A percentile compares a stretch with the other conserved stretches of the same genome.
These are phyloP conservation scores for Alnus rubra DNA, from an alignment of 306 rosid genomes.

Conservation along the genomic window DNA sequence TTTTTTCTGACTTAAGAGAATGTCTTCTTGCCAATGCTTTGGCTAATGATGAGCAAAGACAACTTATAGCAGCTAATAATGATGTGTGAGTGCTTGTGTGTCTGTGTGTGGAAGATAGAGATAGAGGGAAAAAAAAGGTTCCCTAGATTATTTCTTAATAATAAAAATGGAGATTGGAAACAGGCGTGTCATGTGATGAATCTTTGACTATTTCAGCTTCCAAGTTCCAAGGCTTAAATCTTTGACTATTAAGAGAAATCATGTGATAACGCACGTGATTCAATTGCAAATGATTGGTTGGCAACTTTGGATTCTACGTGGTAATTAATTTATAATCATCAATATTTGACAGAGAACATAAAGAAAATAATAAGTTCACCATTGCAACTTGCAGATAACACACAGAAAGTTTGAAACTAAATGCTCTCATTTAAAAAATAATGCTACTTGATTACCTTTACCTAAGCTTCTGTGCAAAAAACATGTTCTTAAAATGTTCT, in stretches of 20 bases:
- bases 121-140: background rate
- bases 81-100: too few species aligned
- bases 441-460: background rate
- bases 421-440: background rate
- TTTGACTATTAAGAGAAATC: slow-evolving; percentile 27
- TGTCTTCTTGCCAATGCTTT: slow-evolving; percentile 31
- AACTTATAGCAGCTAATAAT: too few species aligned
- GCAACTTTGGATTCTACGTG: slow-evolving; percentile 73
- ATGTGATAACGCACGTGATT: slow-evolving; percentile 77
- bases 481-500: slow-evolving; percentile 3
- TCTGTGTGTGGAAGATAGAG: too few species aligned
- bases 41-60: background rate
- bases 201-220: slow-evolving; percentile 61
- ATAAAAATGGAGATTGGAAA: slow-evolving; percentile 34
- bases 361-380: slow-evolving; percentile 24
- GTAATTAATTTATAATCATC: slow-evolving; percentile 41
- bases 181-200: slow-evolving; percentile 70
- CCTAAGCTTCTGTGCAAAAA: background rate
- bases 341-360: background rate
- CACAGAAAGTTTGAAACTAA: slow-evolving; percentile 17
- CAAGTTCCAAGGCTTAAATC: slow-evolving; percentile 72
- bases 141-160: slow-evolving; percentile 4
- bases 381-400: slow-evolving; percentile 27
- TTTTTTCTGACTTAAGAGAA: slow-evolving; percentile 45
- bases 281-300: slow-evolving; percentile 39